Percentiles rank a stretch among this genome's conserved stretches.
Evolutionary conservation across 306 rosid species (phyloP).

Genomic region (Citrullus amarus): DNA sequence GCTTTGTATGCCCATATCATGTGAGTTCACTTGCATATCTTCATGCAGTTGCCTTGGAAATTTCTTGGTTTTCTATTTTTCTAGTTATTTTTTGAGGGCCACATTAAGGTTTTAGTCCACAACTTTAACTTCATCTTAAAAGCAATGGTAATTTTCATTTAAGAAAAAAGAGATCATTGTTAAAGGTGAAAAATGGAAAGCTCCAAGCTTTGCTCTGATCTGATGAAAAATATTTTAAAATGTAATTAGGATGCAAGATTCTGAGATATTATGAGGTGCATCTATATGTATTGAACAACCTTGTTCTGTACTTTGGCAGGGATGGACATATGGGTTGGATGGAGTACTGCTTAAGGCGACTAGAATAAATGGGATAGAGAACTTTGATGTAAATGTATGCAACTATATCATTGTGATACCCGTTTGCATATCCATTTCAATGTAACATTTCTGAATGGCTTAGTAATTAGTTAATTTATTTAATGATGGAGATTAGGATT

Average conservation of each 20-base stretch:
- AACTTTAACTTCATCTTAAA: not conserved
- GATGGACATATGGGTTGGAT: slow-evolving; percentile 83
- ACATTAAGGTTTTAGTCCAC: not conserved
- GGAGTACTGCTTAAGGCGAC: slow-evolving; percentile 75
- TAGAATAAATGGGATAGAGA: slow-evolving; percentile 59
- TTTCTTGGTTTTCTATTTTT: not conserved
- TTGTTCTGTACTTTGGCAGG: slow-evolving; percentile 31
- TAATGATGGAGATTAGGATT: slow-evolving; percentile 53
- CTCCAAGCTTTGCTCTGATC: not conserved
- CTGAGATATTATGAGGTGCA: not conserved
- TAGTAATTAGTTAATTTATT: slow-evolving; percentile 25
- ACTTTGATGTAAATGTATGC: slow-evolving; percentile 59
- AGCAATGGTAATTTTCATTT: not conserved
- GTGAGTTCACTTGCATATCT: slow-evolving; percentile 30
- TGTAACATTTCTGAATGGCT: not conserved
- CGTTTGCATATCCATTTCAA: not conserved
- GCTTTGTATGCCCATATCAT: slow-evolving; percentile 95
- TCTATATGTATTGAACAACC: not conserved
- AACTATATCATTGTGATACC: not conserved
- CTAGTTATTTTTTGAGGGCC: not conserved
- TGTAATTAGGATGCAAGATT: not conserved
- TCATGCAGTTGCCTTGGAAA: not conserved
- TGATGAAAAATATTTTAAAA: not conserved
- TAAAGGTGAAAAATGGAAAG: not conserved
- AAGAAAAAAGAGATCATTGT: not conserved